phyloP scores from a whole-genome alignment of 2,329 filamentous ascomycete species.

The Simplicillium sp. region DNA sequence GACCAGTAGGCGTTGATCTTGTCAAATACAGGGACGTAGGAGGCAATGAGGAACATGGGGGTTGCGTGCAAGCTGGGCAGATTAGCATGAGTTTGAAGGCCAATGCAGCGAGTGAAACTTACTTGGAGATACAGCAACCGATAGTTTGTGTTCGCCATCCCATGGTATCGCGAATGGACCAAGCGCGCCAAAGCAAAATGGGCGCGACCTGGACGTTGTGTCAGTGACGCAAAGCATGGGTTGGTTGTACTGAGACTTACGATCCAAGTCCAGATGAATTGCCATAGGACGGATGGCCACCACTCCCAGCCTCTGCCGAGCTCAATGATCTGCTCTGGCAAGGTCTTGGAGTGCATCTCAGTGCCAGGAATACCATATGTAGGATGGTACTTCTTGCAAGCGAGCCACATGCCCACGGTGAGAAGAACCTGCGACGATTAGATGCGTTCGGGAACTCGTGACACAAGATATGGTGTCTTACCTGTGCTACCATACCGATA shows the following conservation, averaged over 20 bases:
- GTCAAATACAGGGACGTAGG: conserved; percentile 26
- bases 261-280: conserved; percentile 44
- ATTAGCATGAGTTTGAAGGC: no score
- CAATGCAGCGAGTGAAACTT: conserved; percentile 5
- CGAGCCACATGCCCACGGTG: conserved; percentile 43
- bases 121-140: conserved; percentile 22
- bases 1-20: conserved; percentile 36
- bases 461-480: no score
- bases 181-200: conserved; percentile 40
- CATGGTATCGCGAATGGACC: conserved; percentile 44
- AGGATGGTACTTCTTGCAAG: conserved; percentile 47
- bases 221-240: not conserved
- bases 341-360: conserved; percentile 16
- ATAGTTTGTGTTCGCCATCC: conserved; percentile 49
- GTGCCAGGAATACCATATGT: conserved; percentile 35
- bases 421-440: conserved; percentile 37
- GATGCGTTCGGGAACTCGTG: no score
- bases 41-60: conserved; percentile 47
- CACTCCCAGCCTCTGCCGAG: conserved; percentile 47
- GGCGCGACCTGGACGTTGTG: conserved; percentile 30
- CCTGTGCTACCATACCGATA: conserved; percentile 38
- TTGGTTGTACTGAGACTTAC: conserved; percentile 12
- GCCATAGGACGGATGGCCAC: conserved; percentile 47
- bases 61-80: conserved; percentile 38
- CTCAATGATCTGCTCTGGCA: conserved; percentile 30